phyloP scores from a whole-genome alignment of 139 green algal genomes.

The Spirogloea muscicola region DNA sequence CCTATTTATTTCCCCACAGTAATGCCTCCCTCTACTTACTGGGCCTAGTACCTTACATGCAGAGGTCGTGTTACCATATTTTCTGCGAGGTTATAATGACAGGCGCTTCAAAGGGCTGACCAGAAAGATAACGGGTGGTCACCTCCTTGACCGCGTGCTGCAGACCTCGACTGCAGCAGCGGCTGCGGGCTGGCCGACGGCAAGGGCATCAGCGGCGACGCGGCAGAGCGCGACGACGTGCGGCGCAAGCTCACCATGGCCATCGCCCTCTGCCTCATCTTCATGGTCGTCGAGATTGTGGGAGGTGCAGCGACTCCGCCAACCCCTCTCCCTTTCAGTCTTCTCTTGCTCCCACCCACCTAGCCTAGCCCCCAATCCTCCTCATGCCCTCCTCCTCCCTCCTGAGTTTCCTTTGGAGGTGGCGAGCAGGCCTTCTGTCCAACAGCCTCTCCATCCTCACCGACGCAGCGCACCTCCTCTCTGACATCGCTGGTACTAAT shows the following conservation, averaged over 20 bases:
- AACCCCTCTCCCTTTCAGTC: not conserved
- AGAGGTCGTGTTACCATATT: too few species aligned
- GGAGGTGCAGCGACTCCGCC: conserved; percentile 34
- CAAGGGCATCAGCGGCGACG: not conserved
- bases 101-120: too few species aligned
- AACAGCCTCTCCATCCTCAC: conserved; percentile 89
- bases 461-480: conserved; percentile 92
- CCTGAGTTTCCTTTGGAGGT: too few species aligned
- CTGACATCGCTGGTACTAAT: conserved; percentile 66
- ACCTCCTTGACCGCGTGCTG: too few species aligned
- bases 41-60: too few species aligned
- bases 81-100: too few species aligned
- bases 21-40: too few species aligned
- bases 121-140: too few species aligned
- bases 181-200: conserved; percentile 4
- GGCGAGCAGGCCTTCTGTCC: conserved; percentile 29
- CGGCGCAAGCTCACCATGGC: conserved; percentile 24
- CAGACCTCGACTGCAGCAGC: conserved; percentile 6
- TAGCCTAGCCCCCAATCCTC: too few species aligned
- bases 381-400: too few species aligned
- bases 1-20: too few species aligned
- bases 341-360: too few species aligned
- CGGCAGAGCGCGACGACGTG: conserved; percentile 14
- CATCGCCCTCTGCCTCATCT: conserved; percentile 31
- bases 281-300: conserved; percentile 37